Base-by-base conservation (phyloP, 2,329 filamentous ascomycete genomes). In the Trichoderma oligosporum region DNA sequence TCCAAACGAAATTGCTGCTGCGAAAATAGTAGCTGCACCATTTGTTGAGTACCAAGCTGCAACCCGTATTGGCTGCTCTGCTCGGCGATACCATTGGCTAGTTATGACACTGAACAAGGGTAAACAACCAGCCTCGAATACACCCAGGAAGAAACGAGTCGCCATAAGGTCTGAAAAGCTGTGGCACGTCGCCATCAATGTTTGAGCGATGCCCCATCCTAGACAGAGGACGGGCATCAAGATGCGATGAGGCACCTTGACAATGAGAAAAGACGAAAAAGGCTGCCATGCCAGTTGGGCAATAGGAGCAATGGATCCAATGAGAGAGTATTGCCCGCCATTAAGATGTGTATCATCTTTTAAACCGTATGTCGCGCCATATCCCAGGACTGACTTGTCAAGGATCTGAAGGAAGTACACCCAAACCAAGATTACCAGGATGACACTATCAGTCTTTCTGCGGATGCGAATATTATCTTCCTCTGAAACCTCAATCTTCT, bases 11-110 rank as follows among this genome's bases (percentile, higher is more conserved):
- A 84, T 64, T 0, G 76, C 74, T 0, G 80, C 80, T 0, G 82
- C 83, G 11, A 83, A 68, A 38, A 86, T 82, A 5, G 78, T 84
- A 0, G 81, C 80, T 0, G 78, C 58, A 0, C 83, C 82, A 51
- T 82, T 86, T 0, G 82, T 85, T 4, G 81, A 75, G 62, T 88
- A 88, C 85, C 85, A 88, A n/a, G 79, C 78, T 0, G 83, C 83
- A 3, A 86, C 78, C 0, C 85, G 76, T 24, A 85, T 67, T 0
- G 84, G 83, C 67, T 88, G 85, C 63, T 88, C 83, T 38, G 70
- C 69, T 1, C 74, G 68, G 1, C 74, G 65, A 62, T 81, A 80
- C 71, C 77, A 80, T 65, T 77, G 74, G 4, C 71, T 71, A 0
- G 76, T 79, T 56, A 80, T 73, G 63, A 79, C 69, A 14, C 72